Conservation (phyloP, 2,329 filamentous ascomycete species). For the Aspergillus phoenicis region DNA sequence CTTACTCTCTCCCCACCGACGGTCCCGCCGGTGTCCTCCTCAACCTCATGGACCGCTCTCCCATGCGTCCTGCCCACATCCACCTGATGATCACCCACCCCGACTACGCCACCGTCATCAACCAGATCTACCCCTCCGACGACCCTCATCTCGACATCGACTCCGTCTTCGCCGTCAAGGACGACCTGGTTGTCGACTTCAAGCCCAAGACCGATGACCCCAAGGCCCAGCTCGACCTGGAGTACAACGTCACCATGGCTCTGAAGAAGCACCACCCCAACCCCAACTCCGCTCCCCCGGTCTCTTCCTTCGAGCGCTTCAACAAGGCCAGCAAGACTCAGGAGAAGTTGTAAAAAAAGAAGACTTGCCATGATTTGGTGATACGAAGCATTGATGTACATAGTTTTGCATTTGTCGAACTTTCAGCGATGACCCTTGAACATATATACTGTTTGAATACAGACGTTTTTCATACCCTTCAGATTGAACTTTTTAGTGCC, state of each 20-base stretch:
- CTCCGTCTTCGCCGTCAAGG: constrained; percentile 65
- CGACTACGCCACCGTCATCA: constrained; percentile 59
- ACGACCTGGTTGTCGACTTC: constrained; percentile 62
- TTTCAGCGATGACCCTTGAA: neutral
- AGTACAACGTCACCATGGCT: constrained; percentile 63
- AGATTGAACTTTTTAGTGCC: neutral
- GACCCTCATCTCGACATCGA: constrained; percentile 61
- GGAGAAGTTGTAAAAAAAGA: constrained; percentile 16
- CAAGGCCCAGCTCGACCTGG: constrained; percentile 61
- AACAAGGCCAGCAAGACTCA: constrained; percentile 24
- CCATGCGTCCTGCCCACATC: constrained; percentile 64
- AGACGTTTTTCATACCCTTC: neutral
- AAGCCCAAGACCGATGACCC: constrained; percentile 53
- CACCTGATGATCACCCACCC: constrained; percentile 60
- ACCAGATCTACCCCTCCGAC: constrained; percentile 61
- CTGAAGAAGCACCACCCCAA: constrained; percentile 47
- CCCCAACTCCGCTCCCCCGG: constrained; percentile 42
- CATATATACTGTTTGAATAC: neutral
- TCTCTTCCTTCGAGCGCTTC: constrained; percentile 42
- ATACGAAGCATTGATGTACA: neutral
- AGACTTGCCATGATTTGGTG: neutral
- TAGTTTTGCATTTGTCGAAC: neutral
- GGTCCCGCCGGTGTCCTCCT: constrained; percentile 59
- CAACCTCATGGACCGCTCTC: constrained; percentile 58
- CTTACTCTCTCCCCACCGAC: constrained; percentile 70